Conservation (phyloP, 768 basidiomycete genomes). For the Boletus vinaceobasis region DNA sequence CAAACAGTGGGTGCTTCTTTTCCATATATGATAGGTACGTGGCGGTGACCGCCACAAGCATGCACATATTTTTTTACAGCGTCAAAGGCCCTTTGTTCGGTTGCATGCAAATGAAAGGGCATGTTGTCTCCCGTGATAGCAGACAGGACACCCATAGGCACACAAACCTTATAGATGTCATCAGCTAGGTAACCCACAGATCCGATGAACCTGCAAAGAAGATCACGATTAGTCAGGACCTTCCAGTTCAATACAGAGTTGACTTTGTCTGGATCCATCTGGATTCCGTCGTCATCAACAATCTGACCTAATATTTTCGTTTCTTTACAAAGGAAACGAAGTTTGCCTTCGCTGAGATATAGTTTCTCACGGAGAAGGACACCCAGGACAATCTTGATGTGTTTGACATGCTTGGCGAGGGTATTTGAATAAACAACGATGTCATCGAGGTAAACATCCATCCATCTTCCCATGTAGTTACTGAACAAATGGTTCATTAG, state of each 20-base stretch:
- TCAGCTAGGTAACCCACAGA: background rate
- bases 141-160: background rate
- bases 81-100: too few species aligned
- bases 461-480: background rate
- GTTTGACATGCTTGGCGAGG: conserved; percentile 27
- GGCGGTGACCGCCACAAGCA: too few species aligned
- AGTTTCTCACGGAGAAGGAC: conserved; percentile 33
- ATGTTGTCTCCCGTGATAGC: background rate
- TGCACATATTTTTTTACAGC: too few species aligned
- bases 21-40: too few species aligned
- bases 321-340: conserved; percentile 28
- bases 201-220: background rate
- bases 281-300: conserved; percentile 37
- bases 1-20: too few species aligned
- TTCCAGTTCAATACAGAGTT: conserved; percentile 27
- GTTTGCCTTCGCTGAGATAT: conserved; percentile 36
- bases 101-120: background rate
- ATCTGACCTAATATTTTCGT: conserved; percentile 37
- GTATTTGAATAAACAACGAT: conserved; percentile 11
- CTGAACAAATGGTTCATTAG: too few species aligned
- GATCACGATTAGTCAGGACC: background rate
- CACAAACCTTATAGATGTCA: background rate
- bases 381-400: conserved; percentile 33
- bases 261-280: conserved; percentile 45
- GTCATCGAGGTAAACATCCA: conserved; percentile 8